Evolutionary conservation across 176 grass and related monocot genomes (phyloP), one percentile per base, ranked within the genome.

Genomic region (Pontederia crassipes): DNA sequence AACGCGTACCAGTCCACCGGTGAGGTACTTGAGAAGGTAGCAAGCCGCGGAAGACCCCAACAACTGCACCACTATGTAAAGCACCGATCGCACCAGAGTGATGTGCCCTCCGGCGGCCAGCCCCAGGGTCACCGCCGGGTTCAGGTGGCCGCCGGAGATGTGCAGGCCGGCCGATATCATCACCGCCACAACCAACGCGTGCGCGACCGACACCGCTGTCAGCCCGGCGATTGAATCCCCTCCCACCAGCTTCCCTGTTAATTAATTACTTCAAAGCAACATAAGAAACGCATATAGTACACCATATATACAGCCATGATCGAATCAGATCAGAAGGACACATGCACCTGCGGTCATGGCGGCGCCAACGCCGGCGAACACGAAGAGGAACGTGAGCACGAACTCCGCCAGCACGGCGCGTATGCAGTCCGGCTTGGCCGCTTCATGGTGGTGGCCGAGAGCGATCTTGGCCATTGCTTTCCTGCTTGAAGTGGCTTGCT

Each of bases 301-400:
- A 24, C 20, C 20, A 24, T 1, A n/a, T n/a, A n/a, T n/a, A 24
- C 20, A 24, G 20, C 20, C 20, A 24, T 24, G 20, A 24, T 24
- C 20, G 20, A 24, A 24, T 24, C 20, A 24, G 20, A 24, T 24
- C 20, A 24, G 0, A 24, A 24, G 20, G 20, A 6, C 14, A 11
- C 15, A 54, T 57, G 5, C 65, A 89, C 90, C 82, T 1, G 83
- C 74, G 6, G 87, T 73, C 83, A 96, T 90, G 64, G 83, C 76
- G 17, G 92, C 49, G n/a, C 78, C 83, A 20, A 90, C 92, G 16
- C 92, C 87, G 28, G 83, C 79, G 71, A 96, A 90, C 78, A 88
- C 83, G 72, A 96, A 90, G 69, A 96, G 92, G 76, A 96, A 96
- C 60, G 87, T 96, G 58, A 96, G 83, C 50, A 96, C 59, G 58